Conservation (phyloP, 495 filamentous ascomycete species). For the Evansstolkia leycettana region DNA sequence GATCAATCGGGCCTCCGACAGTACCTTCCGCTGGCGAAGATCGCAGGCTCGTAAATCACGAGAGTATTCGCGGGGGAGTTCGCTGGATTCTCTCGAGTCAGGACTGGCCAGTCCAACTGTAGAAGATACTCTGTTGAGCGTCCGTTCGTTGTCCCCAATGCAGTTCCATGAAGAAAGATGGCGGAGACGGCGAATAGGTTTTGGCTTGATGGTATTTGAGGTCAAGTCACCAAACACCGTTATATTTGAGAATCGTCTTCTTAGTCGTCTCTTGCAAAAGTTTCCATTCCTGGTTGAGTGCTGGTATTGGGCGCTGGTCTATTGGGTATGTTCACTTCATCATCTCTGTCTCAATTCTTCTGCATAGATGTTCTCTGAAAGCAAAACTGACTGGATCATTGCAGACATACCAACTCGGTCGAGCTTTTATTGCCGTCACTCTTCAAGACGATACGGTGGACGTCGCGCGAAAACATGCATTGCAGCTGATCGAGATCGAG, state of each 20-base stretch:
- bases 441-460: conserved; percentile 44
- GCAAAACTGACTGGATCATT: neutral
- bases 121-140: conserved; percentile 19
- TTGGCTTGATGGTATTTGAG: conserved; percentile 17
- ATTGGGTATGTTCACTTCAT: conserved; percentile 35
- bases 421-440: conserved; percentile 49
- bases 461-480: conserved; percentile 44
- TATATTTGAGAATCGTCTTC: conserved; percentile 37
- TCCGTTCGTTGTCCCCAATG: conserved; percentile 17
- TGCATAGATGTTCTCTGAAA: conserved; percentile 1
- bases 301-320: conserved; percentile 68
- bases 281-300: conserved; percentile 70
- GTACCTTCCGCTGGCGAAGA: neutral
- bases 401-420: conserved; percentile 50
- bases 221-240: conserved; percentile 44
- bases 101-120: conserved; percentile 14
- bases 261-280: conserved; percentile 48
- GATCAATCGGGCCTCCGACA: conserved; percentile 36
- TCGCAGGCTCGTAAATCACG: conserved; percentile 10
- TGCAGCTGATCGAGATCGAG: conserved; percentile 43
- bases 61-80: conserved; percentile 8
- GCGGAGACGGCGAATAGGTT: conserved; percentile 29
- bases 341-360: no score
- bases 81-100: conserved; percentile 20
- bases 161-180: conserved; percentile 20